These are phyloP conservation scores for Oldenlandia corymbosa DNA, from an alignment of 257 asterid species.

Conservation along the genomic window DNA sequence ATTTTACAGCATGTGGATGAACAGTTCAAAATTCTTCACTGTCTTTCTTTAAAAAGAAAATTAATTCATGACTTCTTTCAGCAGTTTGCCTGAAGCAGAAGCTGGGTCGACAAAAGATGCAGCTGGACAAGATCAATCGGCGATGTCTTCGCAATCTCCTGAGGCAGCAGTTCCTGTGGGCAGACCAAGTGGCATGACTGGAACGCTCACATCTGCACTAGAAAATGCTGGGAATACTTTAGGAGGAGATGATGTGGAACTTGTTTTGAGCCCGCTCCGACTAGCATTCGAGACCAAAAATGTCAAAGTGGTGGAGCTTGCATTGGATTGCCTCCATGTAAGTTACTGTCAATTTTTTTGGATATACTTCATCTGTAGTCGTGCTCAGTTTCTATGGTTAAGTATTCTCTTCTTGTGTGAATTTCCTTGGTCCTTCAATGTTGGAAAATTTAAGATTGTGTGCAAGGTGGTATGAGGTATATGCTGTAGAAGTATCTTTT, in stretches of 20 bases:
- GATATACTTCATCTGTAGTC: conserved; percentile 4
- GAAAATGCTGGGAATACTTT: conserved; percentile 83
- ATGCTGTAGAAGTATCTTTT: neutral
- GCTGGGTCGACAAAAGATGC: conserved; percentile 40
- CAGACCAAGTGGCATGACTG: conserved; percentile 27
- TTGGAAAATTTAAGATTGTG: neutral
- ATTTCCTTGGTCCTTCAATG: neutral
- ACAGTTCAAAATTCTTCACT: conserved; percentile 11
- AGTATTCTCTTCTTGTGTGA: neutral
- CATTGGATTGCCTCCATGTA: conserved; percentile 99
- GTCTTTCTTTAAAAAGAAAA: conserved; percentile 4
- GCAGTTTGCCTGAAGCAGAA: conserved; percentile 49
- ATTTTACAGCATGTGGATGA: conserved; percentile 14
- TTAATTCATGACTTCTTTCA: conserved; percentile 24
- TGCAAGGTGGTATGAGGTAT: neutral
- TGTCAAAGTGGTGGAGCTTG: conserved; percentile 84
- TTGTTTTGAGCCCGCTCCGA: conserved; percentile 78
- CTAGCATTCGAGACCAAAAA: conserved; percentile 91
- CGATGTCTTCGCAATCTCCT: conserved; percentile 32
- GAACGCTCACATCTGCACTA: conserved; percentile 47
- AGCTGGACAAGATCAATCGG: conserved; percentile 37
- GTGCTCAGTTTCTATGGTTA: neutral
- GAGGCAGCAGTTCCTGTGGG: conserved; percentile 39
- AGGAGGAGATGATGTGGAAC: conserved; percentile 79
- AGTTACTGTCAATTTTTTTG: conserved; percentile 32